phyloP scores from a whole-genome alignment of 164 flowering plant genomes.

The Magnolia officinalis region DNA sequence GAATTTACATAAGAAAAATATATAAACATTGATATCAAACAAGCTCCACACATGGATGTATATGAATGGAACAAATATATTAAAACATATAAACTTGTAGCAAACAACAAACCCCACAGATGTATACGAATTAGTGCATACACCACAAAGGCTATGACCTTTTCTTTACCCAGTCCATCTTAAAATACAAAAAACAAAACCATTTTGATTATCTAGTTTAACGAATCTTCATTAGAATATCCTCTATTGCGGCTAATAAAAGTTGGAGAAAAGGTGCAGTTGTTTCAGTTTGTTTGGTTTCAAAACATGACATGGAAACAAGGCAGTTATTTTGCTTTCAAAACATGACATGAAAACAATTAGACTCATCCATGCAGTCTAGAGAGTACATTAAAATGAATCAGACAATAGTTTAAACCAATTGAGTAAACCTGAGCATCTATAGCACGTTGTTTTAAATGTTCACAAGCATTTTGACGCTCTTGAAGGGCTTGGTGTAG shows the following conservation, averaged over 20 bases:
- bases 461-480: constrained; percentile 48
- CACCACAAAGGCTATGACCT: background rate
- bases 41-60: background rate
- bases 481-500: constrained; percentile 67
- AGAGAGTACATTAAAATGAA: too few species aligned
- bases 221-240: background rate
- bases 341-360: background rate
- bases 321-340: background rate
- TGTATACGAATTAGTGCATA: background rate
- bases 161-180: background rate
- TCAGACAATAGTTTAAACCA: background rate
- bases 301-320: background rate
- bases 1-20: background rate
- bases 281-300: background rate
- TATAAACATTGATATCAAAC: too few species aligned
- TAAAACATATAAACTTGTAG: too few species aligned
- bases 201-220: background rate
- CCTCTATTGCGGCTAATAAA: background rate
- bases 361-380: background rate
- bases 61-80: too few species aligned
- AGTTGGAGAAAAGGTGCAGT: background rate
- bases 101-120: background rate
- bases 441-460: constrained; percentile 61
- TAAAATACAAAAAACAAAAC: too few species aligned
- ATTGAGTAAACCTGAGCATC: constrained; percentile 72